Conservation (phyloP, 345 rosid genomes). For the Salix brachista region DNA sequence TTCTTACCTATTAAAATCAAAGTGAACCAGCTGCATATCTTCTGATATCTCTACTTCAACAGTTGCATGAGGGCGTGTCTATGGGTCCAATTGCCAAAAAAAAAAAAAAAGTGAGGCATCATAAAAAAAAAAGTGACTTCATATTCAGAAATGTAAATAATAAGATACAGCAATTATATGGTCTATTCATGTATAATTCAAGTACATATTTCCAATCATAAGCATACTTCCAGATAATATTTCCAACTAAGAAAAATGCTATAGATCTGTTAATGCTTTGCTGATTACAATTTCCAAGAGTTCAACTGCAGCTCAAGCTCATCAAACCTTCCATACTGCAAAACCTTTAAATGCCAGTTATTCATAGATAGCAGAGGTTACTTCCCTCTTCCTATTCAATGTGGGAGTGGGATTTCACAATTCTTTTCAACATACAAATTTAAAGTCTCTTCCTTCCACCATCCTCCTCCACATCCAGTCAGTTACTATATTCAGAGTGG, state of each 20-base stretch:
- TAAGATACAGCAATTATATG: too few relatives aligned
- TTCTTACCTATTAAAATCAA: slow-evolving; percentile 89
- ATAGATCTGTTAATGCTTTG: not conserved
- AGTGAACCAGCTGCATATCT: slow-evolving; percentile 99
- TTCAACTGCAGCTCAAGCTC: not conserved
- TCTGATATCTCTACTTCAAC: slow-evolving; percentile 99
- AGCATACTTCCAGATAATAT: not conserved
- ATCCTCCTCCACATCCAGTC: not conserved
- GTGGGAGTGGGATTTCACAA: not conserved
- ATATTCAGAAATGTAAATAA: not conserved
- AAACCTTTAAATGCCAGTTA: not conserved
- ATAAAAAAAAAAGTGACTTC: slow-evolving; percentile 8
- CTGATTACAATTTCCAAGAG: not conserved
- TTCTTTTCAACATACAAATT: not conserved
- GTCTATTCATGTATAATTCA: not conserved
- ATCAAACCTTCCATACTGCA: not conserved
- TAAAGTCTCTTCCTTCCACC: not conserved
- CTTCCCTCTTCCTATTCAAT: not conserved
- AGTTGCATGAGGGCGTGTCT: slow-evolving; percentile 99
- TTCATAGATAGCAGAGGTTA: not conserved
- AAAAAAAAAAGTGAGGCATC: slow-evolving; percentile 6
- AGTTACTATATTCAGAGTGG: not conserved
- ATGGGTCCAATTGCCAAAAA: slow-evolving; percentile 14
- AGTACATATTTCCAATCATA: not conserved
- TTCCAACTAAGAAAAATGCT: not conserved